Percentiles rank a stretch among this genome's conserved stretches.
These are phyloP conservation scores for Talaromyces thailandensis DNA, from an alignment of 495 filamentous ascomycete species.

Conservation along the genomic window DNA sequence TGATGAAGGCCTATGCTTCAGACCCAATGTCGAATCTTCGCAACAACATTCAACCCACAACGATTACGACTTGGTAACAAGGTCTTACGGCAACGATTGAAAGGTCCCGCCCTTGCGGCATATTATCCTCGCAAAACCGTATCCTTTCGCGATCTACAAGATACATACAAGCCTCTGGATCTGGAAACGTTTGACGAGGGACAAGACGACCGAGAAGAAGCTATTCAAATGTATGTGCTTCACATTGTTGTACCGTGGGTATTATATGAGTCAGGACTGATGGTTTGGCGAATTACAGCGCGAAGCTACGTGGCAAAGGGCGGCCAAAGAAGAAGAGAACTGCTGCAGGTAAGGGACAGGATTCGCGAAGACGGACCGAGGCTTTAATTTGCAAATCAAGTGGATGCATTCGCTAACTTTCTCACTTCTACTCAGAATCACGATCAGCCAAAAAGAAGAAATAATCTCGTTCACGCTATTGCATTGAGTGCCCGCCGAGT, in stretches of 20 bases:
- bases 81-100: conserved; percentile 73
- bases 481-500: not conserved
- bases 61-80: conserved; percentile 76
- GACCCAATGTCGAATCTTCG: conserved; percentile 88
- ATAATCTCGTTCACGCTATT: conserved; percentile 10
- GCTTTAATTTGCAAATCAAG: not conserved
- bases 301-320: conserved; percentile 76
- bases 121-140: conserved; percentile 78
- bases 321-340: conserved; percentile 84
- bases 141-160: conserved; percentile 58
- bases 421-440: conserved; percentile 19
- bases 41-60: conserved; percentile 80
- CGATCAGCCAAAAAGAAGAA: conserved; percentile 38
- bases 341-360: conserved; percentile 44
- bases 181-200: conserved; percentile 60
- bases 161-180: conserved; percentile 39
- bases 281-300: conserved; percentile 25
- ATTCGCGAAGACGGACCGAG: not conserved
- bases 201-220: conserved; percentile 71
- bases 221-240: conserved; percentile 52
- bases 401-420: not conserved
- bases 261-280: not conserved
- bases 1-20: conserved; percentile 19
- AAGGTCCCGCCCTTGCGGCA: conserved; percentile 63
- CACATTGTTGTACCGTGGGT: not conserved